phyloP scores from a whole-genome alignment of 371 early-diverging fungal species.

The Mucor irregularis region DNA sequence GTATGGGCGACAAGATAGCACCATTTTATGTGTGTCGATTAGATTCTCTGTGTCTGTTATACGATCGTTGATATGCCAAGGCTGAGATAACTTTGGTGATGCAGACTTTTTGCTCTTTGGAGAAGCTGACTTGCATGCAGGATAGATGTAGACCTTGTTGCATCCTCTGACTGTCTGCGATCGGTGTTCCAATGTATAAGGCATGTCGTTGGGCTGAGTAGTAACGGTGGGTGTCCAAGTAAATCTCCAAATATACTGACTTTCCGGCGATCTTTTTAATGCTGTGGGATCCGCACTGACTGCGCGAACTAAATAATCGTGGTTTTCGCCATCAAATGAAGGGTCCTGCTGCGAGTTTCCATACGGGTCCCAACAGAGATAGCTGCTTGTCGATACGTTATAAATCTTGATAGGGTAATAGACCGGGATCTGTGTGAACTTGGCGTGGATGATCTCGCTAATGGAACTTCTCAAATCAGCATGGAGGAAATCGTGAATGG shows the following conservation, averaged over 20 bases:
- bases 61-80: constrained; percentile 6
- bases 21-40: constrained; percentile 18
- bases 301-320: constrained; percentile 10
- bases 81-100: background rate
- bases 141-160: constrained; percentile 33
- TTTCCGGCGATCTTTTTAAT: background rate
- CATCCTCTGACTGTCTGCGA: constrained; percentile 23
- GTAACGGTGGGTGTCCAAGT: constrained; percentile 5
- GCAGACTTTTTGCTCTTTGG: background rate
- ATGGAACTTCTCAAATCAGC: constrained; percentile 17
- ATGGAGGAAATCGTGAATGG: constrained; percentile 40
- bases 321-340: constrained; percentile 4
- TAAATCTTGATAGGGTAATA: constrained; percentile 38
- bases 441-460: constrained; percentile 22
- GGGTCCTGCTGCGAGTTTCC: background rate
- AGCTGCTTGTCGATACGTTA: constrained; percentile 29
- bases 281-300: constrained; percentile 3
- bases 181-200: background rate
- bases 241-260: constrained; percentile 35
- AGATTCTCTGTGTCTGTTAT: background rate
- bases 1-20: constrained; percentile 13
- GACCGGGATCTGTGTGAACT: constrained; percentile 27
- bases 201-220: background rate
- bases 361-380: constrained; percentile 34
- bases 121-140: constrained; percentile 23